Conservation (phyloP, 1,284 basidiomycete genomes). For the Pulchroboletus neoregius region DNA sequence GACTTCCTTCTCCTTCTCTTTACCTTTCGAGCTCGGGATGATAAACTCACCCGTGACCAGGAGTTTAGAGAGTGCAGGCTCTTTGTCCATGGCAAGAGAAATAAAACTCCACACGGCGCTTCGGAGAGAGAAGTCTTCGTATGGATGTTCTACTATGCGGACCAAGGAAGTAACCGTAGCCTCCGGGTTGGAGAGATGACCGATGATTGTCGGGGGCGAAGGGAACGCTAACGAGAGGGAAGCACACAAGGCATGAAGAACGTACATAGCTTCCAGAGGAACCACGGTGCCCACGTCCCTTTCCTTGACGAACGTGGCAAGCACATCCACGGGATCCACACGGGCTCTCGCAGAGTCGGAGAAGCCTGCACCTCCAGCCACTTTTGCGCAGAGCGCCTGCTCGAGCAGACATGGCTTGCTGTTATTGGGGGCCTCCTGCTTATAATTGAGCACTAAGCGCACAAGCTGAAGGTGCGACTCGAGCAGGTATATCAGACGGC, state of each 20-base stretch:
- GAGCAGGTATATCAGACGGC: slow-evolving; percentile 64
- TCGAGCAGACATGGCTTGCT: slow-evolving; percentile 64
- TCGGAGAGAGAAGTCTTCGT: slow-evolving; percentile 64
- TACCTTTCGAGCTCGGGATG: slow-evolving; percentile 43
- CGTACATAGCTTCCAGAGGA: slow-evolving; percentile 59
- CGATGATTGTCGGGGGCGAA: slow-evolving; percentile 64
- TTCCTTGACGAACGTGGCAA: slow-evolving; percentile 62
- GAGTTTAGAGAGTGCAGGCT: slow-evolving; percentile 82
- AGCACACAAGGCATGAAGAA: slow-evolving; percentile 63
- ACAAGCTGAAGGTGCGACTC: slow-evolving; percentile 62
- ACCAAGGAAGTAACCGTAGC: slow-evolving; percentile 58
- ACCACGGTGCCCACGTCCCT: slow-evolving; percentile 55
- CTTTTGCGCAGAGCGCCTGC: slow-evolving; percentile 64
- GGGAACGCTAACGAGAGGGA: slow-evolving; percentile 60
- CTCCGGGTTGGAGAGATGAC: slow-evolving; percentile 70
- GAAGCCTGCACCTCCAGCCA: slow-evolving; percentile 46
- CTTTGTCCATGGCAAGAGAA: slow-evolving; percentile 76
- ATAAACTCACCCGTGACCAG: slow-evolving; percentile 74
- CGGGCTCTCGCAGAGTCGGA: slow-evolving; percentile 46
- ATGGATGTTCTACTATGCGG: slow-evolving; percentile 65
- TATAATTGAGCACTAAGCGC: slow-evolving; percentile 58
- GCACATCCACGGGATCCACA: slow-evolving; percentile 66
- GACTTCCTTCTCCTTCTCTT: slow-evolving; percentile 26
- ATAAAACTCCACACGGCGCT: slow-evolving; percentile 83
- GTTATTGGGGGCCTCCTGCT: slow-evolving; percentile 41